Evolutionary conservation across 192 early-diverging fungal species (phyloP).

Genomic region (Dissophora ornata): DNA sequence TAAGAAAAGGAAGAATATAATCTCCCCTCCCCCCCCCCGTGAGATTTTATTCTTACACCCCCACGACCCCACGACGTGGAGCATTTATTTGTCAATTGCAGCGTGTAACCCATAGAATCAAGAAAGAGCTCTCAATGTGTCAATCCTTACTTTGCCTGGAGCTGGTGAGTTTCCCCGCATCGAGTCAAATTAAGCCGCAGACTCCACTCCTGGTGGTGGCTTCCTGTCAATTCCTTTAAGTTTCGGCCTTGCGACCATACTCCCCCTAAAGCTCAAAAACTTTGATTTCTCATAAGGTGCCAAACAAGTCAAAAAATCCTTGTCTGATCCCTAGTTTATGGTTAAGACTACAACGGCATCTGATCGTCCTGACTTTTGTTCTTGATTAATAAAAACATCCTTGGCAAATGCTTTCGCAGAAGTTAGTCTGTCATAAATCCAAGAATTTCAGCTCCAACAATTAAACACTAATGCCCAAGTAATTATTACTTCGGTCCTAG

Average conservation of each 20-base stretch:
- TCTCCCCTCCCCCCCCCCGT: too few species aligned
- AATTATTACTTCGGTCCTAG: slow-evolving; percentile 77
- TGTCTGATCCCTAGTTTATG: slow-evolving; percentile 82
- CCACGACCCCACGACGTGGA: too few species aligned
- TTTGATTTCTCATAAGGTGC: slow-evolving; percentile 79
- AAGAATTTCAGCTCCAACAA: slow-evolving; percentile 90
- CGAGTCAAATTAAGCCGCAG: too few species aligned
- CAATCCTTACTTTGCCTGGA: too few species aligned
- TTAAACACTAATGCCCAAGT: slow-evolving; percentile 86
- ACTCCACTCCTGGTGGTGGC: too few species aligned
- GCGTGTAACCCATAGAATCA: too few species aligned
- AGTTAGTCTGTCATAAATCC: slow-evolving; percentile 86
- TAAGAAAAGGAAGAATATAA: too few species aligned
- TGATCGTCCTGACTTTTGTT: slow-evolving; percentile 86
- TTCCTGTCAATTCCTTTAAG: too few species aligned
- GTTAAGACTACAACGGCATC: slow-evolving; percentile 88
- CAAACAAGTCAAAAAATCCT: slow-evolving; percentile 62
- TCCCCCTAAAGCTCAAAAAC: slow-evolving; percentile 84
- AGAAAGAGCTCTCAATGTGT: too few species aligned
- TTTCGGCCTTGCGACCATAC: slow-evolving; percentile 78
- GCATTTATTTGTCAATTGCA: too few species aligned
- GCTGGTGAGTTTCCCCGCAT: too few species aligned
- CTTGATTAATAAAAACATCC: slow-evolving; percentile 72
- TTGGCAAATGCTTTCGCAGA: slow-evolving; percentile 82
- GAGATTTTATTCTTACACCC: too few species aligned